Evolutionary conservation across 768 basidiomycete species (phyloP), one percentile per base, ranked within the genome.

Genomic region (Amanita subjunquillea): DNA sequence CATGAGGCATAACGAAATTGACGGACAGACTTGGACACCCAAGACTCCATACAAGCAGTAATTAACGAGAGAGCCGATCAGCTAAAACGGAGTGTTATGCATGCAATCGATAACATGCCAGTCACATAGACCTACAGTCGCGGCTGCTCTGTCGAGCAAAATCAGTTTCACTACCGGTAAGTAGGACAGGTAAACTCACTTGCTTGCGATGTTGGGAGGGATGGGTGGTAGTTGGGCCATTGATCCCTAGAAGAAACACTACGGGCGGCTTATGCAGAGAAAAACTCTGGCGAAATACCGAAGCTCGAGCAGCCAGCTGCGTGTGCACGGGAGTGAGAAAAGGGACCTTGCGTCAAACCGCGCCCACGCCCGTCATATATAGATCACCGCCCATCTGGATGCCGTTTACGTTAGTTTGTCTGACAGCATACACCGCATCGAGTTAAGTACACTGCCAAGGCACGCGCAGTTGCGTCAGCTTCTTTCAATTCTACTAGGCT

Each of bases 21-120:
- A 47, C 29, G 6, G 38, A 17, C 40, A 30, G 37, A 36, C 50
- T 56, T 56, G 55, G 38, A 56, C 51, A 23, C 17, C 17, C 5
- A 56, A 40, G 29, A 56, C 48, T 7, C 55, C 55, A 22, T 39
- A 56, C 27, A 56, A 47, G 45, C 23, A 37, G 20, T 43, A 56
- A 30, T 52, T 53, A 1, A 56, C 9, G 15, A 56, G 38, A 17
- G 47, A 37, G 29, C 51, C 55, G 22, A 56, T 30, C 23, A 56
- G 44, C 55, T 56, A 29, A 23, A 20, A 13, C 4, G n/a, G 0
- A 22, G 8, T n/a, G 39, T 40, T 20, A 40, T 40, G 10, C 9
- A 40, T 40, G 39, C 39, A 17, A 10, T 40, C 39, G n/a, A 17
- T 6, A 20, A 17, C 7, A 40, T 40, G 3, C 17, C 17, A 17